Evolutionary conservation across 169 alveolate species (phyloP), one percentile per base, ranked within the genome.

Genomic region (Plasmodium berghei): DNA sequence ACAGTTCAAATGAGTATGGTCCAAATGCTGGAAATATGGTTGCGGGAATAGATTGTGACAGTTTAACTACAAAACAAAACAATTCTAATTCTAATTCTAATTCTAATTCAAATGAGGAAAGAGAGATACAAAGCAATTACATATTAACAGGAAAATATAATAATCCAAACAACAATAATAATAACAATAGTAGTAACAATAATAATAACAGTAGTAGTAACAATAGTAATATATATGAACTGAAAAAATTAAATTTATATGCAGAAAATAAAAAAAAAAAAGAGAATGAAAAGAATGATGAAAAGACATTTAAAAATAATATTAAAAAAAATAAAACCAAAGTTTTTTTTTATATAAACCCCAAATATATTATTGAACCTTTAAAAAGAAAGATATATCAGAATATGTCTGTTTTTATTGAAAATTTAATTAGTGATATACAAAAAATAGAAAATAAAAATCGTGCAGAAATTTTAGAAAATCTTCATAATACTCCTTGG

Each of bases 391-490:
- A 85, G 46, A 85, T 85, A 1, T 85, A 85, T 16, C 87, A 85
- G 10, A 85, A 69, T 16, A 85, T 85, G 91, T 85, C 91, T 12
- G n/a, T 85, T 10, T 85, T 42, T 58, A 85, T 85, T 28, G 91
- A 85, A 28, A 85, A 85, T 59, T 70, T 85, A 85, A 85, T 85
- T 18, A 85, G 91, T 70, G 91, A 85, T 22, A 52, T 85, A 0
- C 61, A 85, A 85, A 52, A 46, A 5, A 85, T 63, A 9, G 87
- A 85, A 52, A 85, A 85, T 85, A 85, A 85, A 58, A 61, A 85
- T 34, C 46, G 91, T 45, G 86, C 75, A 24, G 86, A 85, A 6
- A 85, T 85, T 9, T 59, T 85, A 42, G 24, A 72, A 24, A 42
- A 85, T 22, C 49, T 85, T 1, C 91, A 85, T 16, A 70, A 67